Evolutionary conservation across 495 filamentous ascomycete genomes (phyloP).

Genomic region (Tuber melanosporum): DNA sequence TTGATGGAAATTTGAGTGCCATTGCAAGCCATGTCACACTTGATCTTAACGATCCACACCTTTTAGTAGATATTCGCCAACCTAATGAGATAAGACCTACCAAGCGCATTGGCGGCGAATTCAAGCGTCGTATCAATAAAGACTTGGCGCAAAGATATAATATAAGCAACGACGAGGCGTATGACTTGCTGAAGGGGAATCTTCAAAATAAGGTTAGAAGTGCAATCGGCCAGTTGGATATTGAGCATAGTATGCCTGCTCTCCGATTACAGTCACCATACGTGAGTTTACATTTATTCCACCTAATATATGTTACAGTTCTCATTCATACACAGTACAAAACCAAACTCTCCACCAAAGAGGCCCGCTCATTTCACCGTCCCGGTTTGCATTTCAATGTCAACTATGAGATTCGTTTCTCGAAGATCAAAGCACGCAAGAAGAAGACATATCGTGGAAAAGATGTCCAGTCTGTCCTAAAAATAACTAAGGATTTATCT

Average conservation of each 20-base stretch:
- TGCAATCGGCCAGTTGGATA: slow-evolving; percentile 70
- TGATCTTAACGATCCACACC: slow-evolving; percentile 83
- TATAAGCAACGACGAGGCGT: slow-evolving; percentile 90
- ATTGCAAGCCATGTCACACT: slow-evolving; percentile 69
- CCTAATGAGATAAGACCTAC: slow-evolving; percentile 40
- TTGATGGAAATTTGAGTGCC: slow-evolving; percentile 53
- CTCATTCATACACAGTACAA: slow-evolving; percentile 54
- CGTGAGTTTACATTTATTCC: slow-evolving; percentile 40
- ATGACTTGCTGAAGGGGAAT: slow-evolving; percentile 92
- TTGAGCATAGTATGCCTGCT: slow-evolving; percentile 90
- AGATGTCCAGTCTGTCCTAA: slow-evolving; percentile 66
- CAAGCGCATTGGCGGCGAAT: slow-evolving; percentile 45
- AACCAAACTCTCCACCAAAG: slow-evolving; percentile 66
- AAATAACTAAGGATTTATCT: slow-evolving; percentile 66
- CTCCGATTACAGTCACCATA: slow-evolving; percentile 86
- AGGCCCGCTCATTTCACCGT: slow-evolving; percentile 87
- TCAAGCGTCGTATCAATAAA: slow-evolving; percentile 54
- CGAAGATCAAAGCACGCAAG: slow-evolving; percentile 62
- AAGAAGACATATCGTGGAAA: slow-evolving; percentile 72
- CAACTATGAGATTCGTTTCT: slow-evolving; percentile 52
- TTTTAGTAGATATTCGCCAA: slow-evolving; percentile 63
- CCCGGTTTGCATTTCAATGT: slow-evolving; percentile 60
- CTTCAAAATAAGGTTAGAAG: slow-evolving; percentile 91
- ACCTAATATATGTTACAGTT: slow-evolving; percentile 7
- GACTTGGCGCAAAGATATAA: slow-evolving; percentile 77